Conservation (phyloP, 345 rosid genomes). For the Cardamine resedifolia region DNA sequence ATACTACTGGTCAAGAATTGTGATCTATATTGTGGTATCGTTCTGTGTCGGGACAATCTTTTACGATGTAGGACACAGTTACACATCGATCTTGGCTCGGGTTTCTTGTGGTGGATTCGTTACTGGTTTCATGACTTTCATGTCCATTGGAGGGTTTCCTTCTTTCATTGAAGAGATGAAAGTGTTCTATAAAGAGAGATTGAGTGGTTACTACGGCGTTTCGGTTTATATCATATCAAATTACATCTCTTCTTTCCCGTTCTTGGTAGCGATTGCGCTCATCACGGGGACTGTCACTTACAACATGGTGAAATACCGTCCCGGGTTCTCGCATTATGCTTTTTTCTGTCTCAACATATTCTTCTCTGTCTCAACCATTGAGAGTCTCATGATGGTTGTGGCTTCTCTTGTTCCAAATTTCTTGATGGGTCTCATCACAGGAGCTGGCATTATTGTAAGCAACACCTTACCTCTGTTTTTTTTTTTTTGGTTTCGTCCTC, state of each 20-base stretch:
- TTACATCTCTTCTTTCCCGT: conserved; percentile 72
- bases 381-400: conserved; percentile 88
- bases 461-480: background rate
- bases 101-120: conserved; percentile 73
- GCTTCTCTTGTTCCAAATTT: conserved; percentile 83
- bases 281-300: conserved; percentile 57
- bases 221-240: conserved; percentile 72
- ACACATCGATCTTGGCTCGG: conserved; percentile 70
- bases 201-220: conserved; percentile 77
- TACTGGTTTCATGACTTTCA: conserved; percentile 78
- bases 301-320: conserved; percentile 62
- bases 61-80: conserved; percentile 58
- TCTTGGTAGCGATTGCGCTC: conserved; percentile 51
- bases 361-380: conserved; percentile 62
- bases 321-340: conserved; percentile 54
- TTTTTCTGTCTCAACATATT: conserved; percentile 70
- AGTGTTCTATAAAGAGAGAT: conserved; percentile 67
- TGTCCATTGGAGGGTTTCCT: conserved; percentile 91
- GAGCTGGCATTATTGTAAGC: conserved; percentile 80
- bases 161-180: conserved; percentile 85
- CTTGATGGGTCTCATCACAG: conserved; percentile 69
- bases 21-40: conserved; percentile 63
- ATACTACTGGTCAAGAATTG: conserved; percentile 83
- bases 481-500: background rate
- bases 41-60: conserved; percentile 70